Conservation (phyloP, 768 basidiomycete species). For the Hemileccinum rubropunctum region DNA sequence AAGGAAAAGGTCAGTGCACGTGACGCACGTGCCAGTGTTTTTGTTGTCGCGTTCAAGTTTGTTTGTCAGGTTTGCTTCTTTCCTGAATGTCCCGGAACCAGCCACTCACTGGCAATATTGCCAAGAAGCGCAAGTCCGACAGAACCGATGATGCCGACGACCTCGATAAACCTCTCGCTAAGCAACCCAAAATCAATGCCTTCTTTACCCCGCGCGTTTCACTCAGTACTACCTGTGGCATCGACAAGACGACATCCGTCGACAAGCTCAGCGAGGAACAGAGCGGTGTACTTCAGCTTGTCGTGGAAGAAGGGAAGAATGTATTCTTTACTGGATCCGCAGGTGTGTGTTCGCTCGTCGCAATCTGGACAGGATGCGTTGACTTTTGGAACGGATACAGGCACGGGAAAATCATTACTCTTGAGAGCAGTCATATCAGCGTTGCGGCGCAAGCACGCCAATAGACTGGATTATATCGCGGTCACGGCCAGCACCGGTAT, state of each 20-base stretch:
- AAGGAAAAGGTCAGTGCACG: slow-evolving; percentile 26
- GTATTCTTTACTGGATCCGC: slow-evolving; percentile 71
- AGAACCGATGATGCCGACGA: neutral
- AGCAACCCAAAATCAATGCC: slow-evolving; percentile 25
- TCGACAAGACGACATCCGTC: slow-evolving; percentile 24
- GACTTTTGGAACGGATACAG: slow-evolving; percentile 27
- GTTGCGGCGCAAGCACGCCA: slow-evolving; percentile 39
- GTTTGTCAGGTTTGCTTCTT: neutral
- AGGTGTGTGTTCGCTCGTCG: slow-evolving; percentile 38
- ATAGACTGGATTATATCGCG: slow-evolving; percentile 34
- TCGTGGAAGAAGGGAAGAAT: slow-evolving; percentile 54
- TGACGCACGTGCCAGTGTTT: slow-evolving; percentile 17
- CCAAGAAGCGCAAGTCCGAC: slow-evolving; percentile 25
- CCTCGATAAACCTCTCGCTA: slow-evolving; percentile 2
- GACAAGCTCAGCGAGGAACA: slow-evolving; percentile 56
- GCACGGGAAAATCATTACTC: slow-evolving; percentile 64
- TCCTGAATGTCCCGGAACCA: slow-evolving; percentile 2
- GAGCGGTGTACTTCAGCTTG: slow-evolving; percentile 46
- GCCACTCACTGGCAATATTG: slow-evolving; percentile 7
- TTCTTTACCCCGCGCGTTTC: slow-evolving; percentile 29
- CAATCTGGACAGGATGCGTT: too few relatives aligned
- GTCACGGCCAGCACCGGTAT: slow-evolving; percentile 45
- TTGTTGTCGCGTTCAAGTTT: slow-evolving; percentile 17
- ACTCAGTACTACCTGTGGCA: slow-evolving; percentile 29
- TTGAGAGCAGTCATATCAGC: slow-evolving; percentile 55